phyloP scores from a whole-genome alignment of 805 yeast species.

The Barnettozyma siamensis region DNA sequence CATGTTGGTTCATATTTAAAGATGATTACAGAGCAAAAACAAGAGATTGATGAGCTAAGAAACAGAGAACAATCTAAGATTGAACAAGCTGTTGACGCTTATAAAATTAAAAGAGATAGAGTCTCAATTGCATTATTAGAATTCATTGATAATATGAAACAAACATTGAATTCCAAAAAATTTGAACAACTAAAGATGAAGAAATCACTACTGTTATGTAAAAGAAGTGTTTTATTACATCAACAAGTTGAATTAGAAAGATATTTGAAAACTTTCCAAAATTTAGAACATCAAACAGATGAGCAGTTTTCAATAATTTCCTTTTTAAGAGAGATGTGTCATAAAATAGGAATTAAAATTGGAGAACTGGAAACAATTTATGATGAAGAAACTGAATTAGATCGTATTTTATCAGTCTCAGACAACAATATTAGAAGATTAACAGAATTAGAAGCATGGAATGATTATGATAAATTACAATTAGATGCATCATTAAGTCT shows the following conservation, averaged over 20 bases:
- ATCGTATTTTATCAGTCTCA: conserved; percentile 42
- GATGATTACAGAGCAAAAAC: conserved; percentile 77
- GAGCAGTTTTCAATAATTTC: conserved; percentile 21
- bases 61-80: conserved; percentile 43
- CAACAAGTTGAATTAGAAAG: conserved; percentile 35
- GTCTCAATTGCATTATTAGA: conserved; percentile 37
- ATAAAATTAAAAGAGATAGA: conserved; percentile 31
- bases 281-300: conserved; percentile 19
- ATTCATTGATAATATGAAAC: conserved; percentile 36
- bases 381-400: conserved; percentile 44
- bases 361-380: conserved; percentile 46
- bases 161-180: conserved; percentile 36
- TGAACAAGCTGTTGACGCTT: conserved; percentile 32
- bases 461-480: conserved; percentile 34
- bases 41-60: conserved; percentile 65
- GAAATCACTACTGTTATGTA: conserved; percentile 32
- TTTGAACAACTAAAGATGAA: conserved; percentile 40
- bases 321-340: conserved; percentile 30
- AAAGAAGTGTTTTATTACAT: conserved; percentile 35
- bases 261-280: conserved; percentile 19
- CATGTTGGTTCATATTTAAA: conserved; percentile 82
- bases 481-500: conserved; percentile 37
- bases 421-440: conserved; percentile 41
- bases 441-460: conserved; percentile 54
- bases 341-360: conserved; percentile 40